Evolutionary conservation across 163 green algal species (phyloP), one percentile per base, ranked within the genome.

Genomic region (Scenedesmus sp.): DNA sequence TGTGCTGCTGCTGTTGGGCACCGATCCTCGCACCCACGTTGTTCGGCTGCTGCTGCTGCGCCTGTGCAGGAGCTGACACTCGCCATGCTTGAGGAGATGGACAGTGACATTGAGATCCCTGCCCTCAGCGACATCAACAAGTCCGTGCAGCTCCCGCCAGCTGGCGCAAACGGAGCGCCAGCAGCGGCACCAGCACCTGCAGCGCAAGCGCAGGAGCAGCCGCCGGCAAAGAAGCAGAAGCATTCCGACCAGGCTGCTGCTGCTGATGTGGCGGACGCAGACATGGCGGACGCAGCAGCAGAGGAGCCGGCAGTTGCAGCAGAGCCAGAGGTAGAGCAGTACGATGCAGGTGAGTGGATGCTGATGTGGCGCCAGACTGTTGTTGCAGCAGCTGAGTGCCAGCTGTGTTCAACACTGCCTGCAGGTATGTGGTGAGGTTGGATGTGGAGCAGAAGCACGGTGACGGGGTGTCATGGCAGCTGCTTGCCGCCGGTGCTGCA

Each of bases 41-140:
- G 7, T 65, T 15, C 13, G 33, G 18, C n/a, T 81, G 24, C 0
- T 84, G 30, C 37, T 18, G 56, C 12, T 84, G 78, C n/a, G 43
- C 49, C n/a, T 4, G 18, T 35, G 85, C 76, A 37, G 13, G 76
- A 51, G 37, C 46, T 89, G 26, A 92, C 82, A 0, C 82, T 92
- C 37, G 42, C n/a, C 9, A 70, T 86, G 81, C 72, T 92, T 33
- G 89, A 92, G 51, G 89, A 92, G 68, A 81, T 81, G 70, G 89
- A 92, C 89, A 88, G 56, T 40, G 89, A 92, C 70, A 65, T 40
- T 40, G 89, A 89, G 46, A 61, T 89, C 16, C 33, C 81, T 1
- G 51, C 70, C 2, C 53, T 92, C 10, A 37, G 49, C 26, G 89
- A 70, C 6, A 81, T 92, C 43, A 92, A 92, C 70, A 81, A 80